These are phyloP conservation scores for Metarhizium humberi DNA, from an alignment of 2,329 filamentous ascomycete genomes.

Conservation along the genomic window DNA sequence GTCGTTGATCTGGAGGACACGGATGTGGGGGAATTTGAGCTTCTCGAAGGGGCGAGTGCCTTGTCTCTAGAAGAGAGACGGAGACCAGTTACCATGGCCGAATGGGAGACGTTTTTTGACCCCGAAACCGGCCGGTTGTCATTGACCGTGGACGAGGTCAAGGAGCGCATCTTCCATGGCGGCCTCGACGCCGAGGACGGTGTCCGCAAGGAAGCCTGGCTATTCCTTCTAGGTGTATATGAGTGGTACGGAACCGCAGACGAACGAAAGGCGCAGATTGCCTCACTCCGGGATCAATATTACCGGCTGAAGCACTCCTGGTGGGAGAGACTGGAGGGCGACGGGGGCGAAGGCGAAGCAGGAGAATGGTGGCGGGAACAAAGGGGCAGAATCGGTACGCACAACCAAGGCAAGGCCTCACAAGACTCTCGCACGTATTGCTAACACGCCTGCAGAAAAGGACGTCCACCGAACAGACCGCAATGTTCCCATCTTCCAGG, in stretches of 20 bases:
- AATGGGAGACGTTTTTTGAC: constrained; percentile 93
- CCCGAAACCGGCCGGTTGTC: constrained; percentile 61
- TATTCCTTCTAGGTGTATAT: constrained; percentile 85
- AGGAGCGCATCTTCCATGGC: constrained; percentile 94
- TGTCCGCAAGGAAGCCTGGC: constrained; percentile 92
- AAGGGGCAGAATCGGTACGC: constrained; percentile 80
- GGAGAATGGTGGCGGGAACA: constrained; percentile 98
- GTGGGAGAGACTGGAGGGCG: constrained; percentile 90
- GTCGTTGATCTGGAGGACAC: constrained; percentile 91
- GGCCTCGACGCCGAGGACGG: constrained; percentile 83
- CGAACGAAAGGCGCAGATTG: constrained; percentile 73
- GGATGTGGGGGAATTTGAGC: constrained; percentile 90
- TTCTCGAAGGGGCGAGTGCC: constrained; percentile 70
- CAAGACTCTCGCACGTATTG: background rate
- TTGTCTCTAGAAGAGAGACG: constrained; percentile 69
- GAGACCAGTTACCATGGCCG: constrained; percentile 66
- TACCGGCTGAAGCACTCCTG: constrained; percentile 87
- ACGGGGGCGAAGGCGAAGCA: constrained; percentile 68
- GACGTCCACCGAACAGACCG: constrained; percentile 97
- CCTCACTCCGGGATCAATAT: constrained; percentile 85
- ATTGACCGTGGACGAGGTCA: constrained; percentile 83
- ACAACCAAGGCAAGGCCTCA: background rate
- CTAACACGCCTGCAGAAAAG: constrained; percentile 60
- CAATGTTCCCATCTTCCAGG: constrained; percentile 86
- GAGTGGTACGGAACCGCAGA: constrained; percentile 86